These are phyloP conservation scores for Inga laurina DNA, from an alignment of 306 rosid genomes.

Conservation along the genomic window DNA sequence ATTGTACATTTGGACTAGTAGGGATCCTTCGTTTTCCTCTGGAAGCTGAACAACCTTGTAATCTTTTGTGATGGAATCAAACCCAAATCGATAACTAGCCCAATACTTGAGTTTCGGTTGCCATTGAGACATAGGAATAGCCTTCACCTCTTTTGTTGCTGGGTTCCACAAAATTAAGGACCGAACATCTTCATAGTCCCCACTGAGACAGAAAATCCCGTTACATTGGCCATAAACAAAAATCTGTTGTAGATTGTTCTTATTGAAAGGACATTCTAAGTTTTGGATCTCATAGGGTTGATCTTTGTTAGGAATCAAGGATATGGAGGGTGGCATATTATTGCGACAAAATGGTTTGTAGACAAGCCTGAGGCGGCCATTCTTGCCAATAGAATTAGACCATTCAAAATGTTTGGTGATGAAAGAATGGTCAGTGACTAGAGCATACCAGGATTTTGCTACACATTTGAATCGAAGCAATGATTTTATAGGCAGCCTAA, in stretches of 20 bases:
- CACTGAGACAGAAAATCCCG: neutral
- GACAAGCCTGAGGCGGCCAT: neutral
- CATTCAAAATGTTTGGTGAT: neutral
- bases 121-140: neutral
- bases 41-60: neutral
- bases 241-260: too few species aligned
- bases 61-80: neutral
- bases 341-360: fast-evolving
- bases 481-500: neutral
- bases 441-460: neutral
- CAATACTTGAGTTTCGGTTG: too few species aligned
- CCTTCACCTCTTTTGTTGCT: neutral
- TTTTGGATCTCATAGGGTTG: neutral
- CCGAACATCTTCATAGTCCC: neutral
- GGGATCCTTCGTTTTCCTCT: fast-evolving
- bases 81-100: neutral
- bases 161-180: neutral
- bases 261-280: neutral
- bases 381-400: neutral
- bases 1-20: neutral
- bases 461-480: neutral
- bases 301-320: neutral
- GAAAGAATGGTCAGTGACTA: neutral
- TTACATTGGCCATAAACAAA: neutral
- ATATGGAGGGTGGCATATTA: too few species aligned